These are phyloP conservation scores for Fusarium sacchari DNA, from an alignment of 2,329 filamentous ascomycete genomes.

Conservation along the genomic window DNA sequence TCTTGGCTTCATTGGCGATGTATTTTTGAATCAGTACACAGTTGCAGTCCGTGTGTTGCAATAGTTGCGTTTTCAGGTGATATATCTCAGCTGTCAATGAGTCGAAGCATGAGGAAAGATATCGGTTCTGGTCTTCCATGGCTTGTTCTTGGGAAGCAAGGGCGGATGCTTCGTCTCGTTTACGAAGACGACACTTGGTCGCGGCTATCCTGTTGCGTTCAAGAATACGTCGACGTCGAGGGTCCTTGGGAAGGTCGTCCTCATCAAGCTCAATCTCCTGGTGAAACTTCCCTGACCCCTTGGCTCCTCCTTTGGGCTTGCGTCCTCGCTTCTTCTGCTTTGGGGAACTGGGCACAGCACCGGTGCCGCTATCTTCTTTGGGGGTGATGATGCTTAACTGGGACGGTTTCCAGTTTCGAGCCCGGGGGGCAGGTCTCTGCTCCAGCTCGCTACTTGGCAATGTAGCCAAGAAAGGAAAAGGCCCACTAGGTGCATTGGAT, in stretches of 20 bases:
- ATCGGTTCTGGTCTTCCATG: slow-evolving; percentile 46
- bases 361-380: slow-evolving; percentile 1
- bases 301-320: slow-evolving; percentile 36
- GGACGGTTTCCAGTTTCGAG: slow-evolving; percentile 16
- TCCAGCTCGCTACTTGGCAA: slow-evolving; percentile 21
- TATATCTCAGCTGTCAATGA: slow-evolving; percentile 44
- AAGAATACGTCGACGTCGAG: slow-evolving; percentile 41
- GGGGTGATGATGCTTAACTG: slow-evolving; percentile 21
- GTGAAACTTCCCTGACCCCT: slow-evolving; percentile 12
- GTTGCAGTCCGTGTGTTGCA: slow-evolving; percentile 46
- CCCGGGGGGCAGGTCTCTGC: slow-evolving; percentile 16
- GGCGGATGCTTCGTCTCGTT: slow-evolving; percentile 46
- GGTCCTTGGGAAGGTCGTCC: slow-evolving; percentile 37
- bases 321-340: slow-evolving; percentile 43
- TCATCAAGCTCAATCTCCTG: slow-evolving; percentile 35
- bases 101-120: slow-evolving; percentile 43
- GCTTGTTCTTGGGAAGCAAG: slow-evolving; percentile 44
- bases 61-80: slow-evolving; percentile 45
- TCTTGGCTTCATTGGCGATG: slow-evolving; percentile 46
- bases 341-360: not conserved
- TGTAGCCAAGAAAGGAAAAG: slow-evolving; percentile 1
- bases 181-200: slow-evolving; percentile 47
- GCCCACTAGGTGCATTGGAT: slow-evolving; percentile 1
- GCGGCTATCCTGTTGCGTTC: slow-evolving; percentile 48
- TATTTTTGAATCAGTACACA: slow-evolving; percentile 47